Evolutionary conservation across 1,139 yeast species (phyloP).

Genomic region (Nadsonia commutata): DNA sequence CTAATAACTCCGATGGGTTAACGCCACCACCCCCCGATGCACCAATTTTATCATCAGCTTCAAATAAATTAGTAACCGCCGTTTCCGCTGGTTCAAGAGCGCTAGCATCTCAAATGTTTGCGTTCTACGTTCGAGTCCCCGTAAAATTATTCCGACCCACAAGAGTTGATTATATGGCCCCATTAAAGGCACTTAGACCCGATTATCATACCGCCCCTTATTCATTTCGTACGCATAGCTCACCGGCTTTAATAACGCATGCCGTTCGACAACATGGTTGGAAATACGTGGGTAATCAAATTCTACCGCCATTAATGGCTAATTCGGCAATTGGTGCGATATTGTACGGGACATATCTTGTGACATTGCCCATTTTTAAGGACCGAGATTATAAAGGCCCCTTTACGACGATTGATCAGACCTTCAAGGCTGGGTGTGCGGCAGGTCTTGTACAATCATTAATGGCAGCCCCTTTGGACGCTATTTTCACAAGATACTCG

Average conservation of each 20-base stretch:
- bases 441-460: constrained; percentile 81
- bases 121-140: constrained; percentile 63
- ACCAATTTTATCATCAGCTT: not conserved
- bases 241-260: constrained; percentile 50
- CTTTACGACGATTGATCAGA: constrained; percentile 30
- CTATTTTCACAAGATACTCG: constrained; percentile 68
- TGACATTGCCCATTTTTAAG: constrained; percentile 20
- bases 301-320: constrained; percentile 75
- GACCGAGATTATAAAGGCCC: constrained; percentile 7
- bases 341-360: constrained; percentile 64
- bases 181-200: constrained; percentile 25
- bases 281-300: constrained; percentile 71
- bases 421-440: constrained; percentile 66
- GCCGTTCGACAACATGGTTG: constrained; percentile 73
- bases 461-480: constrained; percentile 93
- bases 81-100: constrained; percentile 70
- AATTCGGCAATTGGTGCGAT: constrained; percentile 80
- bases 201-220: constrained; percentile 36
- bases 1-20: too few species aligned
- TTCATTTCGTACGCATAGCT: constrained; percentile 58
- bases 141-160: constrained; percentile 83
- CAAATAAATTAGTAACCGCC: not conserved
- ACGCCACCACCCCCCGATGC: not conserved
- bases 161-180: constrained; percentile 52
- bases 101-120: constrained; percentile 58